A percentile compares a stretch with the other conserved stretches of the same genome.
phyloP scores from a whole-genome alignment of 2,329 filamentous ascomycete species.

The Malbranchea zuffiana region DNA sequence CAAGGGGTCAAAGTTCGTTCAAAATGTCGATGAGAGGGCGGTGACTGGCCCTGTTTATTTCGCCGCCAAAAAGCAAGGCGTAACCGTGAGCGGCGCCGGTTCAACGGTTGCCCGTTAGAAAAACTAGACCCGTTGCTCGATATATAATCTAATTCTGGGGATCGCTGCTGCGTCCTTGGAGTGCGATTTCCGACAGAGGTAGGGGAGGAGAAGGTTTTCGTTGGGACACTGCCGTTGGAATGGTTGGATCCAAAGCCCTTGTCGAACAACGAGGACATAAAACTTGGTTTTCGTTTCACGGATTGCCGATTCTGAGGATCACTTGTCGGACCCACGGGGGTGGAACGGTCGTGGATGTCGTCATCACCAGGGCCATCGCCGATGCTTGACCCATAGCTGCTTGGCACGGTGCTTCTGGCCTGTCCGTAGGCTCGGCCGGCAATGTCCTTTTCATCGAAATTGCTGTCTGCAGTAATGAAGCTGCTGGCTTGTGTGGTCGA shows the following conservation, averaged over 20 bases:
- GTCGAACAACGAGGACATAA: constrained; percentile 14
- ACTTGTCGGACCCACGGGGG: background rate
- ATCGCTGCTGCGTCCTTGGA: constrained; percentile 3
- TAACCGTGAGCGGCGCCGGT: constrained; percentile 30
- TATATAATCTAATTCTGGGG: background rate
- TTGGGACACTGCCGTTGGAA: constrained; percentile 5
- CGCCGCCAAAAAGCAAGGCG: constrained; percentile 35
- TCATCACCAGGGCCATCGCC: constrained; percentile 7
- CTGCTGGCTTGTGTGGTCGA: constrained; percentile 37
- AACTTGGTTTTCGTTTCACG: constrained; percentile 6
- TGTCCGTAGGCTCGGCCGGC: constrained; percentile 16
- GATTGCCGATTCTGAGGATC: constrained; percentile 1
- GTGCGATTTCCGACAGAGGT: constrained; percentile 6
- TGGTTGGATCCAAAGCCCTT: constrained; percentile 12
- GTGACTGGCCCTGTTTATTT: constrained; percentile 12
- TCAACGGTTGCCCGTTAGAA: constrained; percentile 14
- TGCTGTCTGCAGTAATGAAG: constrained; percentile 29
- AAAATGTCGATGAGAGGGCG: constrained; percentile 6
- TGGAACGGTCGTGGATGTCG: constrained; percentile 1
- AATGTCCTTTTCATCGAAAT: constrained; percentile 28
- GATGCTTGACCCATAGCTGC: constrained; percentile 9
- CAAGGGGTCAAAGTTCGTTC: too few relatives aligned
- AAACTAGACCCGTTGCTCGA: constrained; percentile 1
- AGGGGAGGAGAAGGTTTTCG: constrained; percentile 10
- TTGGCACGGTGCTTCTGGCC: background rate